Conservation (phyloP, 1,284 basidiomycete genomes). For the Ganoderma sinense region DNA sequence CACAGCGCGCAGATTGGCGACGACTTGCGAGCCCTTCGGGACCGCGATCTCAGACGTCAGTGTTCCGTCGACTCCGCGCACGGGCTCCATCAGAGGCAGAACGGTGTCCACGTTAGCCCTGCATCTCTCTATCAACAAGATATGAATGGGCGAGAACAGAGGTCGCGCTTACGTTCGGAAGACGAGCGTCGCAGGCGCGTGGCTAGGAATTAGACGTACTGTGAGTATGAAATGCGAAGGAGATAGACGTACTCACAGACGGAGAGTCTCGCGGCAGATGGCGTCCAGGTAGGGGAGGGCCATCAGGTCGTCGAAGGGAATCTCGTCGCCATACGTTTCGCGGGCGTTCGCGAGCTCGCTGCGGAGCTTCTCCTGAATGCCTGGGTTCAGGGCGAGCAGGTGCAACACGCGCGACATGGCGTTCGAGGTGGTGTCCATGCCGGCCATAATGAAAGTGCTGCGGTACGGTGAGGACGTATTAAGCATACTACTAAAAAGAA, state of each 20-base stretch:
- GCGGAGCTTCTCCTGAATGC: slow-evolving; percentile 27
- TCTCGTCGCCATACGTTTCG: slow-evolving; percentile 38
- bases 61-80: slow-evolving; percentile 38
- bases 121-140: too few relatives aligned
- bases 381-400: slow-evolving; percentile 19
- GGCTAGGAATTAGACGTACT: too few relatives aligned
- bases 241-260: slow-evolving; percentile 22
- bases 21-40: slow-evolving; percentile 52
- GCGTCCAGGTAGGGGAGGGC: slow-evolving; percentile 41
- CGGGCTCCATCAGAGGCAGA: slow-evolving; percentile 36
- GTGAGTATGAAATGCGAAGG: too few relatives aligned
- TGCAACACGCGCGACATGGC: slow-evolving; percentile 38
- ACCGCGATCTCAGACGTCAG: slow-evolving; percentile 47
- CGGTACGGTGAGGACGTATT: not conserved
- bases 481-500: not conserved
- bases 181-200: too few relatives aligned
- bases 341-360: slow-evolving; percentile 33
- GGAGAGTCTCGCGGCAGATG: slow-evolving; percentile 41
- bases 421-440: slow-evolving; percentile 39
- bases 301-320: slow-evolving; percentile 38
- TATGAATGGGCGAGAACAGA: too few relatives aligned
- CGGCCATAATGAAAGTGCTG: slow-evolving; percentile 38
- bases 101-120: slow-evolving; percentile 21
- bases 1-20: slow-evolving; percentile 53
- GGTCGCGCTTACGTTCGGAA: too few relatives aligned